Conservation (phyloP, 495 filamentous ascomycete genomes). For the Talaromyces wortmannii region DNA sequence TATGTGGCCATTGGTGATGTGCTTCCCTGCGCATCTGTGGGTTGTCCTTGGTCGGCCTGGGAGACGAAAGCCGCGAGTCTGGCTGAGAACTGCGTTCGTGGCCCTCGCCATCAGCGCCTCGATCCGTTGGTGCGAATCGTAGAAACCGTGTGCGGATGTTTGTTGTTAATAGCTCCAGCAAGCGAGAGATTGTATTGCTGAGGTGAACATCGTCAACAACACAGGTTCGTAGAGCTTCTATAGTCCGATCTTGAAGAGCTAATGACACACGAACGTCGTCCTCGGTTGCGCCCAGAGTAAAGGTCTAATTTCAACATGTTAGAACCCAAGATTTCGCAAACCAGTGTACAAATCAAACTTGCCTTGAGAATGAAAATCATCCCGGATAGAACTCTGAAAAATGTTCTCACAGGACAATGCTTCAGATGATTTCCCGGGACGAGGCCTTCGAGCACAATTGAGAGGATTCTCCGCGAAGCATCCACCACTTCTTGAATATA, state of each 20-base stretch:
- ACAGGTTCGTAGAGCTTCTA: constrained; percentile 72
- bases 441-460: constrained; percentile 76
- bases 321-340: neutral
- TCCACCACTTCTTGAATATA: constrained; percentile 88
- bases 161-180: constrained; percentile 73
- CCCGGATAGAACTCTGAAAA: constrained; percentile 88
- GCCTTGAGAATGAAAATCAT: constrained; percentile 90
- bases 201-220: constrained; percentile 96
- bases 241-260: constrained; percentile 69
- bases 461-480: constrained; percentile 75
- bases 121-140: constrained; percentile 40
- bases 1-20: constrained; percentile 21
- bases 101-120: constrained; percentile 29
- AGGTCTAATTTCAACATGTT: constrained; percentile 49
- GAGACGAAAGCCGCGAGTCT: constrained; percentile 27
- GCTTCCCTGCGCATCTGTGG: constrained; percentile 20
- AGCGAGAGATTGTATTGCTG: constrained; percentile 88
- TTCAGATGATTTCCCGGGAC: constrained; percentile 78
- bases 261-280: constrained; percentile 80
- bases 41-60: constrained; percentile 22
- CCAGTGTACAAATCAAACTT: constrained; percentile 7
- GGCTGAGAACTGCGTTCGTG: constrained; percentile 32
- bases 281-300: constrained; percentile 86
- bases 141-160: constrained; percentile 71
- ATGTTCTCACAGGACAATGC: constrained; percentile 88